Conservation (phyloP, 768 basidiomycete species). For the Dioszegia aurantiaca region DNA sequence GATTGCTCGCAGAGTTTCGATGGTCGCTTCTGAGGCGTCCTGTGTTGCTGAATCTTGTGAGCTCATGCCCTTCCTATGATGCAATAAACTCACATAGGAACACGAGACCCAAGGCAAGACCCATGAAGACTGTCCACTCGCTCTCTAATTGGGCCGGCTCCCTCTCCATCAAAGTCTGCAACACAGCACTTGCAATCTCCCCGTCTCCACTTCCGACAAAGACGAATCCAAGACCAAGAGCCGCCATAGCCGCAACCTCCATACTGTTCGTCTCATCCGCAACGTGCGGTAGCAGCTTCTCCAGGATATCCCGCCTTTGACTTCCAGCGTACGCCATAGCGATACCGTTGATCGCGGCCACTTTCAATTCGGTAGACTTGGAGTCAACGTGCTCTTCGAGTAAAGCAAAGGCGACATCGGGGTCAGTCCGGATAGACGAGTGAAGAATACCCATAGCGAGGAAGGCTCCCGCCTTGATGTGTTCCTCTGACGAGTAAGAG, state of each 20-base stretch:
- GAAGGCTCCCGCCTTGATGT: constrained; percentile 96
- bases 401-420: constrained; percentile 86
- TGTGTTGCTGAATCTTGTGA: constrained; percentile 65
- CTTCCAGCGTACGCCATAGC: constrained; percentile 94
- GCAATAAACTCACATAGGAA: constrained; percentile 68
- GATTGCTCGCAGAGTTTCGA: constrained; percentile 88
- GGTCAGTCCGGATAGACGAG: constrained; percentile 82
- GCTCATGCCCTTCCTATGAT: not conserved
- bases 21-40: constrained; percentile 87
- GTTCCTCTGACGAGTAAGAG: constrained; percentile 90
- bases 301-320: constrained; percentile 77
- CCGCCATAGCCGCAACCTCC: constrained; percentile 82
- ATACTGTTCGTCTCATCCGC: constrained; percentile 77
- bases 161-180: constrained; percentile 77
- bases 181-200: constrained; percentile 80
- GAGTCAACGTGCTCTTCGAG: constrained; percentile 86
- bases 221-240: constrained; percentile 87
- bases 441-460: constrained; percentile 92
- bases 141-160: constrained; percentile 67
- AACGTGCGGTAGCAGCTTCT: constrained; percentile 73
- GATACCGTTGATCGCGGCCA: constrained; percentile 82
- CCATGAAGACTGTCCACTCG: constrained; percentile 92
- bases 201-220: constrained; percentile 94
- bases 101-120: constrained; percentile 79
- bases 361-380: constrained; percentile 76